Conservation (phyloP, 495 filamentous ascomycete genomes). For the Talaromyces wortmannii region DNA sequence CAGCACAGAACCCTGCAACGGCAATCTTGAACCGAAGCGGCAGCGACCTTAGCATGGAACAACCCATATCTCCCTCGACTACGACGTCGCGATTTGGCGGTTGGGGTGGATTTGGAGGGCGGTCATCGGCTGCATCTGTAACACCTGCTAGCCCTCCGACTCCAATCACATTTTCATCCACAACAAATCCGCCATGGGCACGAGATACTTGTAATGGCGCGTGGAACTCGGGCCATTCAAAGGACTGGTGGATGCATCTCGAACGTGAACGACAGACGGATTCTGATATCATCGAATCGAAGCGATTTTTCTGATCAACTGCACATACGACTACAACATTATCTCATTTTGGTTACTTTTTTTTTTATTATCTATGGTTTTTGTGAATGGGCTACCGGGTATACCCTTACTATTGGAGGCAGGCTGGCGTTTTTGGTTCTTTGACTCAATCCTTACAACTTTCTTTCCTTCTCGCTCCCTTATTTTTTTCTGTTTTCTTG, state of each 20-base stretch:
- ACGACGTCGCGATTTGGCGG: constrained; percentile 27
- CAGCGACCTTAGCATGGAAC: constrained; percentile 18
- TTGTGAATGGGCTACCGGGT: not conserved
- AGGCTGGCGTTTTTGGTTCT: not conserved
- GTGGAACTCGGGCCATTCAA: constrained; percentile 37
- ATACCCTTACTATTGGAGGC: not conserved
- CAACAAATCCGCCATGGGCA: constrained; percentile 31
- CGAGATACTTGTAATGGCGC: constrained; percentile 40
- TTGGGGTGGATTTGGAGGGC: constrained; percentile 31
- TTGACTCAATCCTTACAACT: not conserved
- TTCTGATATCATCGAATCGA: constrained; percentile 28
- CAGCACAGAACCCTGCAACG: not conserved
- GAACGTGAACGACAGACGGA: constrained; percentile 38
- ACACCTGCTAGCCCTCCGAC: constrained; percentile 20
- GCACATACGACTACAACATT: constrained; percentile 11
- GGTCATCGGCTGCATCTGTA: constrained; percentile 19
- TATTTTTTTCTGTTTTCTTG: not conserved
- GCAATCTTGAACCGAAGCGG: constrained; percentile 10
- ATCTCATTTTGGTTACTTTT: constrained; percentile 5
- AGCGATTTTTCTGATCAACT: constrained; percentile 31
- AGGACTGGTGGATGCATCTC: constrained; percentile 46
- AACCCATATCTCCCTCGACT: constrained; percentile 23
- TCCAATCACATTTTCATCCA: constrained; percentile 28
- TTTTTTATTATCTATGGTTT: constrained; percentile 7
- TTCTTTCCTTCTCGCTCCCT: not conserved